Evolutionary conservation across 805 yeast genomes (phyloP).

Genomic region (Zygoascus tannicola): DNA sequence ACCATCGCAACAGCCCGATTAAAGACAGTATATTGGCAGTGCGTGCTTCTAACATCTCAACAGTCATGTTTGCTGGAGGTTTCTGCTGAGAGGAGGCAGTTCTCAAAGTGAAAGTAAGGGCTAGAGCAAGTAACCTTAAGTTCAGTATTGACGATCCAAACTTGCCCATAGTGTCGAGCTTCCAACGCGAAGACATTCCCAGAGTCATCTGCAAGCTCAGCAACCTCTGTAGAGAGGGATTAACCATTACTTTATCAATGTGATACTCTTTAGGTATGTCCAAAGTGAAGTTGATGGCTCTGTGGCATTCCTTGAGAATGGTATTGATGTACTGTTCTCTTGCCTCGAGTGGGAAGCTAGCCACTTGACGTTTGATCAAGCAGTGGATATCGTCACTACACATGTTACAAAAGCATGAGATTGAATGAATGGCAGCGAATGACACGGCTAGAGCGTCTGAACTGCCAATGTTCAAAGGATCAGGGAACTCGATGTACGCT

Average conservation of each 20-base stretch:
- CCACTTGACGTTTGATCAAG: conserved; percentile 42
- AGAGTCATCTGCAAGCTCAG: conserved; percentile 59
- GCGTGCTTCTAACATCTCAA: conserved; percentile 19
- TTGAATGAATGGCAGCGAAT: conserved; percentile 57
- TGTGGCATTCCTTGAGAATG: conserved; percentile 56
- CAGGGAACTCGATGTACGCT: neutral
- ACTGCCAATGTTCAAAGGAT: neutral
- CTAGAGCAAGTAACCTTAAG: conserved; percentile 61
- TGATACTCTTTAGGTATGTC: conserved; percentile 59
- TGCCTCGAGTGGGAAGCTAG: conserved; percentile 12
- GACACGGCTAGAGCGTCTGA: conserved; percentile 35
- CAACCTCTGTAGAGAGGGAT: conserved; percentile 69
- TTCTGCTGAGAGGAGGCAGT: conserved; percentile 32
- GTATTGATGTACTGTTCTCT: conserved; percentile 31
- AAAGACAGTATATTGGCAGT: conserved; percentile 24
- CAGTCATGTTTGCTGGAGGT: conserved; percentile 35
- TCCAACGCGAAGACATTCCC: conserved; percentile 43
- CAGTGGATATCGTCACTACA: conserved; percentile 63
- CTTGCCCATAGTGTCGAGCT: conserved; percentile 34
- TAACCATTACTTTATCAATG: conserved; percentile 62
- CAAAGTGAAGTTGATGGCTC: conserved; percentile 64
- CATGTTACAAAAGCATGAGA: conserved; percentile 57
- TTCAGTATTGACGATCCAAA: conserved; percentile 59
- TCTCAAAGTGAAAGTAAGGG: conserved; percentile 55
- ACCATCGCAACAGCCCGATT: conserved; percentile 81